Percentiles rank a stretch among this genome's conserved stretches.
Evolutionary conservation across 106 monocot genomes (phyloP).

Genomic region (Vanilla planifolia): DNA sequence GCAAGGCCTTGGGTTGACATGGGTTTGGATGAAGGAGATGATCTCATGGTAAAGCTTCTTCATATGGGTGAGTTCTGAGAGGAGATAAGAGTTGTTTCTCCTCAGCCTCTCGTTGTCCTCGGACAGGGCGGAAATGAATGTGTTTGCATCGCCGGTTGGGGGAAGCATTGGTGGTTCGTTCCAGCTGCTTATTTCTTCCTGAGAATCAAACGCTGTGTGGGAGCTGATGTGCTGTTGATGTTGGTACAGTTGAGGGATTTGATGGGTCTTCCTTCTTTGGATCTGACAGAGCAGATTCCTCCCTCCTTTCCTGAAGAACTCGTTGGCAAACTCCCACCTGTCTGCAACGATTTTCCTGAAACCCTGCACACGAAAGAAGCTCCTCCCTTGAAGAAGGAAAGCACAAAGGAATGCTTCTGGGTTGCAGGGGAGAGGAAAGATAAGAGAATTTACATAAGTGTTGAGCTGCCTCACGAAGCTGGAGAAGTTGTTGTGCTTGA

Average conservation of each 20-base stretch:
- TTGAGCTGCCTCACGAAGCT: conserved; percentile 46
- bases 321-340: conserved; percentile 56
- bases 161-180: conserved; percentile 8
- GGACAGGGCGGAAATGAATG: conserved; percentile 30
- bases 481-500: conserved; percentile 43
- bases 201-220: neutral
- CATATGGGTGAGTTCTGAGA: conserved; percentile 66
- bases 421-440: neutral
- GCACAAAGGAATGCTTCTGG: neutral
- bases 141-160: conserved; percentile 7
- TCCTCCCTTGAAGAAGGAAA: neutral
- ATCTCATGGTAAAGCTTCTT: conserved; percentile 77
- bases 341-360: conserved; percentile 57
- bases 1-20: conserved; percentile 29
- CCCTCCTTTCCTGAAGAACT: conserved; percentile 50
- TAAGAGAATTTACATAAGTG: conserved; percentile 27
- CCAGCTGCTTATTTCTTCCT: conserved; percentile 15
- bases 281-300: conserved; percentile 51
- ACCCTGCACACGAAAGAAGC: conserved; percentile 20
- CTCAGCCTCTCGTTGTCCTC: conserved; percentile 68
- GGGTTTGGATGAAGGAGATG: conserved; percentile 64
- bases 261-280: conserved; percentile 45
- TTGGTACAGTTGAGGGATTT: neutral
- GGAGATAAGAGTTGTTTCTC: conserved; percentile 46
- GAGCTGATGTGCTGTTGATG: conserved; percentile 6